Conservation (phyloP, 371 early-diverging fungal genomes). For the Gilbertella persicaria region DNA sequence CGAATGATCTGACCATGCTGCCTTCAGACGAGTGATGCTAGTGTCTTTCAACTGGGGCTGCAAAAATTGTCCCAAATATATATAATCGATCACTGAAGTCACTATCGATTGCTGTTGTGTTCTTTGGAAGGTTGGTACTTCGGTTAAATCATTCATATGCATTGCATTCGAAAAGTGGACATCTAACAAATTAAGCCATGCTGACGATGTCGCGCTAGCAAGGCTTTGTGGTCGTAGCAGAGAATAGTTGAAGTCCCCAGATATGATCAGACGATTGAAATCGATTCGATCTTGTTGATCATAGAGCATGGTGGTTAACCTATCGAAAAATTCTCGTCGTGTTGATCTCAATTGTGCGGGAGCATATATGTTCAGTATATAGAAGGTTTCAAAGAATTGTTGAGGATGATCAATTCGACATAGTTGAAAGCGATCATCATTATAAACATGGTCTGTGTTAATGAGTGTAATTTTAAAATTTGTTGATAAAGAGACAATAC, state of each 20-base stretch:
- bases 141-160: too few species aligned
- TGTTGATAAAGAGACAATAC: constrained; percentile 1
- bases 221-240: too few species aligned
- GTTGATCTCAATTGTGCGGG: background rate
- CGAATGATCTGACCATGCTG: too few species aligned
- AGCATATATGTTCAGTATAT: constrained; percentile 10
- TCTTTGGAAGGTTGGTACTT: too few species aligned
- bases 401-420: constrained; percentile 9
- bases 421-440: background rate
- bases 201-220: background rate
- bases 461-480: background rate
- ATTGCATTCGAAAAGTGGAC: too few species aligned
- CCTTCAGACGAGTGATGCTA: too few species aligned
- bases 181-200: too few species aligned
- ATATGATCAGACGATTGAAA: background rate
- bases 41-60: too few species aligned
- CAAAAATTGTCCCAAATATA: too few species aligned
- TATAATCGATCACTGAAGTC: too few species aligned
- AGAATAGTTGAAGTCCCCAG: constrained; percentile 10
- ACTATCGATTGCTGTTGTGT: too few species aligned
- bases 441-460: background rate
- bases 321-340: background rate
- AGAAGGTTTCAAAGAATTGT: constrained; percentile 3
- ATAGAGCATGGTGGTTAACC: background rate
- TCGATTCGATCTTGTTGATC: background rate